A percentile compares a stretch with the other conserved stretches of the same genome.
These are phyloP conservation scores for Suhomyces tanzawaensis DNA, from an alignment of 805 yeast species.

Conservation along the genomic window DNA sequence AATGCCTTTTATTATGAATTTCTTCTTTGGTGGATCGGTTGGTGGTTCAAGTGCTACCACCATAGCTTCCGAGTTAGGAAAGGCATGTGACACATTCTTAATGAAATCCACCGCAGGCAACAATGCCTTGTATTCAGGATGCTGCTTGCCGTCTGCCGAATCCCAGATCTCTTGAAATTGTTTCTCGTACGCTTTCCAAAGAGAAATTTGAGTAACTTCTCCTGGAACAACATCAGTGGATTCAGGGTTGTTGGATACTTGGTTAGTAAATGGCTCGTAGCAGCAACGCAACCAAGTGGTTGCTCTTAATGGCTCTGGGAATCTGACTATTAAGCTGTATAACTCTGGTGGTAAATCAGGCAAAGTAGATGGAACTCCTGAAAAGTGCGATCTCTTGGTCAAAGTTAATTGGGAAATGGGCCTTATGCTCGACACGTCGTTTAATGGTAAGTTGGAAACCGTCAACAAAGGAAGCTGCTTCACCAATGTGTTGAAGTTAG, in stretches of 20 bases:
- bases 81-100: conserved; percentile 87
- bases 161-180: conserved; percentile 71
- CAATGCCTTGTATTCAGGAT: conserved; percentile 36
- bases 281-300: conserved; percentile 93
- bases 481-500: conserved; percentile 51
- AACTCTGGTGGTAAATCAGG: conserved; percentile 59
- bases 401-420: conserved; percentile 31
- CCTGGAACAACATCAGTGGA: conserved; percentile 41
- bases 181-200: conserved; percentile 92
- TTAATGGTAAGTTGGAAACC: conserved; percentile 33
- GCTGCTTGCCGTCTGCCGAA: conserved; percentile 36
- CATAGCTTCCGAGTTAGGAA: conserved; percentile 88
- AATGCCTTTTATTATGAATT: conserved; percentile 90
- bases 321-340: conserved; percentile 54
- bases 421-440: conserved; percentile 28
- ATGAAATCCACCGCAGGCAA: conserved; percentile 96
- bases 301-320: conserved; percentile 87
- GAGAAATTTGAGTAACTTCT: conserved; percentile 90
- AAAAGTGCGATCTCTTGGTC: conserved; percentile 48
- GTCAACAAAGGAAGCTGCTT: conserved; percentile 61
- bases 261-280: conserved; percentile 59
- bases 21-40: conserved; percentile 51
- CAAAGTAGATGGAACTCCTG: conserved; percentile 58
- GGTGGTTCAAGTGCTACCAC: conserved; percentile 63
- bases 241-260: conserved; percentile 20